Base-by-base conservation (phyloP, 1,284 basidiomycete genomes). In the Moesziomyces antarcticus region DNA sequence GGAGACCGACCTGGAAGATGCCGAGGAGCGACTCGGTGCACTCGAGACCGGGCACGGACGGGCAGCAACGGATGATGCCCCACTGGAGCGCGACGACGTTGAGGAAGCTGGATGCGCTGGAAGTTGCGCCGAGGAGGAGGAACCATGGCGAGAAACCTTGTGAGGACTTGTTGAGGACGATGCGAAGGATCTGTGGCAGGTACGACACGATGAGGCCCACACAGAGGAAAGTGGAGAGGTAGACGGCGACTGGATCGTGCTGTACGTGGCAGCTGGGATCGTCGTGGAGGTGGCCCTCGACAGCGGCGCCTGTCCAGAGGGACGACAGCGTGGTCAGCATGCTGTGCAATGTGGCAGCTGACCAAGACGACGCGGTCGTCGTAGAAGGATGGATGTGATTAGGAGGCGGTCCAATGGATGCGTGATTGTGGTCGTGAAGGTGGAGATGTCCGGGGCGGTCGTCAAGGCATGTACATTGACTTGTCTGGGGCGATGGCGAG, bases 91-190 rank as follows among this genome's bases (percentile, higher is more conserved):
- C 90, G 30, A 97, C 85, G 21, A 86, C 84, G 56, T 86, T 86
- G 64, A 85, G 79, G 44, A 86, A 78, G 50, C 81, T 82, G 42
- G 81, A 80, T 9, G 85, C 83, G 57, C 78, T 81, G 51, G 82
- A 83, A 20, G 93, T 96, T 60, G 92, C 91, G 11, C 97, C 97
- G 0, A 98, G 88, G 3, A 98, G 87, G n/a, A 98, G 86, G 83
- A 93, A 99, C 90, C 92, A 92, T 54, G 94, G 93, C 65, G 92
- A 94, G 69, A 97, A 90, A 0, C 94, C 94, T 75, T 94, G 90
- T 0, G 93, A 94, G 0, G 93, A 91, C 43, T 89, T 88, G 46
- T 90, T 88, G 54, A 85, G 42, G 42, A 74, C 47, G 59, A 83
- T 82, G 52, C 82, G 85, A 78, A 94, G 90, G 68, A 95, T 93